Conservation (phyloP, 225 moss, liverwort and hornwort genomes). For the Physcomitrellopsis africana region DNA sequence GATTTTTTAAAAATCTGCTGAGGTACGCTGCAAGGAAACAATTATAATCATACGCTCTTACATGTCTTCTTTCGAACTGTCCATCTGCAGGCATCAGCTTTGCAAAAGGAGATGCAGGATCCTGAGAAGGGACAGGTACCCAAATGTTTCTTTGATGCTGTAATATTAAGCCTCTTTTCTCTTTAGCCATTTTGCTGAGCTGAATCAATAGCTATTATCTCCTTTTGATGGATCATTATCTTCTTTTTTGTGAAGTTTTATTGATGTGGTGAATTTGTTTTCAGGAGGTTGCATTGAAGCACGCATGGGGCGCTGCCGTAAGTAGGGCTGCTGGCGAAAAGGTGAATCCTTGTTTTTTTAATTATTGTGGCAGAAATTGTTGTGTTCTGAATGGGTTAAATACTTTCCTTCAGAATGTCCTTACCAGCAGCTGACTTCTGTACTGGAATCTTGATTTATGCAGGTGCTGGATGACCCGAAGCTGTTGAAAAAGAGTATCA, state of each 20-base stretch:
- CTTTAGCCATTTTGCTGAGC: background rate
- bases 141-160: background rate
- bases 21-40: background rate
- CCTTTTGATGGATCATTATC: conserved; percentile 3
- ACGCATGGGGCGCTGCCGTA: conserved; percentile 88
- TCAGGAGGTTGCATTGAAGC: conserved; percentile 78
- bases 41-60: conserved; percentile 3
- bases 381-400: conserved; percentile 1
- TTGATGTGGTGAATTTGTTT: conserved; percentile 20
- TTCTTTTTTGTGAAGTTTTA: background rate
- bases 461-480: conserved; percentile 94
- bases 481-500: conserved; percentile 92
- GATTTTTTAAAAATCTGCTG: background rate
- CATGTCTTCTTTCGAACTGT: background rate
- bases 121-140: conserved; percentile 88
- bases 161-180: background rate
- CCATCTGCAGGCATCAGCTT: conserved; percentile 67
- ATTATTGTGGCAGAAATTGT: background rate
- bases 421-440: conserved; percentile 20
- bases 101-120: conserved; percentile 88
- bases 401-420: background rate
- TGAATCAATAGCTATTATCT: background rate
- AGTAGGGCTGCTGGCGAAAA: conserved; percentile 96
- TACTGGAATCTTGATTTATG: conserved; percentile 24
- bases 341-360: conserved; percentile 44